A percentile compares a stretch with the other conserved stretches of the same genome.
Evolutionary conservation across 192 early-diverging fungal species (phyloP).

Genomic region (Neocallimastix lanati): DNA sequence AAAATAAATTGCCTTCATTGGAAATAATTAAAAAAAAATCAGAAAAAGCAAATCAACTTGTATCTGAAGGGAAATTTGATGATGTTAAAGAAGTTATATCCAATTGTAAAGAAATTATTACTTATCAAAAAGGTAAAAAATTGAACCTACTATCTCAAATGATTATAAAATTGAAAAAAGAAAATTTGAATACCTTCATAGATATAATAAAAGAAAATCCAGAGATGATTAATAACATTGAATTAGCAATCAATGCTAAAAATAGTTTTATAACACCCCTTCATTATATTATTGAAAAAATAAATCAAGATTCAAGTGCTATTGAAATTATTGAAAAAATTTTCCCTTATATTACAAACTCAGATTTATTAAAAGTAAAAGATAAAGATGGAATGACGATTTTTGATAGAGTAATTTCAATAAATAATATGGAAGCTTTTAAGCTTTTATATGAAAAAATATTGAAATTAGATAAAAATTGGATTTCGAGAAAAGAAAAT

Average conservation of each 20-base stretch:
- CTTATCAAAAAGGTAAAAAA: neutral
- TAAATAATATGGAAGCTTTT: neutral
- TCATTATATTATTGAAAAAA: neutral
- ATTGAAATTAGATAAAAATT: neutral
- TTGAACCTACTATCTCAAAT: neutral
- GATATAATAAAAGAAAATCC: neutral
- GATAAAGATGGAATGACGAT: neutral
- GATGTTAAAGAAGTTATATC: neutral
- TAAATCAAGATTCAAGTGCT: neutral
- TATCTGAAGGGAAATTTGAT: neutral
- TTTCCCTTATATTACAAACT: neutral
- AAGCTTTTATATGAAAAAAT: neutral
- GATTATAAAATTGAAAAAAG: neutral
- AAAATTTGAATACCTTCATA: neutral
- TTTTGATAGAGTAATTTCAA: neutral
- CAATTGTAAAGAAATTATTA: neutral
- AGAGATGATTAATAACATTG: neutral
- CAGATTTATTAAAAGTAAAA: neutral
- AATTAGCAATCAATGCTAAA: neutral
- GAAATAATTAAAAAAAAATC: neutral
- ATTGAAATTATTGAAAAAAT: neutral
- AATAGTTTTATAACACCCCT: neutral
- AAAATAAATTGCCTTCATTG: neutral
- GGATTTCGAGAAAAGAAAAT: neutral
- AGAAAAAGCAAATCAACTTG: neutral